Evolutionary conservation across 129 eudicot species (phyloP).

Genomic region (Silybum marianum): DNA sequence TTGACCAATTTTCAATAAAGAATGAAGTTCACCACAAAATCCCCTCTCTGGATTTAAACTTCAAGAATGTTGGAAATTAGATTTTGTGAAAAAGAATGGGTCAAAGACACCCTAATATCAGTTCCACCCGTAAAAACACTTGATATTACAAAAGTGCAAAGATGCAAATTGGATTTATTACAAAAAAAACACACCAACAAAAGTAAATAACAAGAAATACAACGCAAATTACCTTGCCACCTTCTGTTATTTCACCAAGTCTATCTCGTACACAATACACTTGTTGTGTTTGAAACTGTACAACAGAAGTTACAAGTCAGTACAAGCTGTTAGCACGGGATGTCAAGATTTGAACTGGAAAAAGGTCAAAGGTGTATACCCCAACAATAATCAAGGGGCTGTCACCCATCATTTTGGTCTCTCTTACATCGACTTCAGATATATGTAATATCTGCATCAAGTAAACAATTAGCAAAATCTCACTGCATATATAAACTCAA

Average conservation of each 20-base stretch:
- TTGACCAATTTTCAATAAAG: not conserved
- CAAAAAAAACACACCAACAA: not conserved
- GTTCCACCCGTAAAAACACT: not conserved
- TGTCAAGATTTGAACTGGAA: not conserved
- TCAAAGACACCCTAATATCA: not conserved
- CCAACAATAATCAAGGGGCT: slow-evolving; percentile 79
- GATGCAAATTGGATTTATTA: not conserved
- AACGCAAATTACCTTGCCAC: slow-evolving; percentile 68
- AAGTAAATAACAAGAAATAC: not conserved
- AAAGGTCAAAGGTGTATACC: slow-evolving; percentile 53
- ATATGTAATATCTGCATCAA: slow-evolving; percentile 83
- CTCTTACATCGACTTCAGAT: slow-evolving; percentile 89
- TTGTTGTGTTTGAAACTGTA: slow-evolving; percentile 96
- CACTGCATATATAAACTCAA: not conserved
- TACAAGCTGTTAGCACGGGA: not conserved
- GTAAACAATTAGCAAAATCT: slow-evolving; percentile 21
- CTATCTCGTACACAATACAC: slow-evolving; percentile 86
- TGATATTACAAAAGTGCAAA: not conserved
- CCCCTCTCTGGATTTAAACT: not conserved
- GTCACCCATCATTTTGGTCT: slow-evolving; percentile 95
- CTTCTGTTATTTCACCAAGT: slow-evolving; percentile 76
- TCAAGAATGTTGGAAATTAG: not conserved
- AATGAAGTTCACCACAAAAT: not conserved
- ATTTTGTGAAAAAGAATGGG: not conserved
- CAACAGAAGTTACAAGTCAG: slow-evolving; percentile 11